These are phyloP conservation scores for Plasmodium ovale DNA, from an alignment of 169 alveolate species.

Conservation along the genomic window DNA sequence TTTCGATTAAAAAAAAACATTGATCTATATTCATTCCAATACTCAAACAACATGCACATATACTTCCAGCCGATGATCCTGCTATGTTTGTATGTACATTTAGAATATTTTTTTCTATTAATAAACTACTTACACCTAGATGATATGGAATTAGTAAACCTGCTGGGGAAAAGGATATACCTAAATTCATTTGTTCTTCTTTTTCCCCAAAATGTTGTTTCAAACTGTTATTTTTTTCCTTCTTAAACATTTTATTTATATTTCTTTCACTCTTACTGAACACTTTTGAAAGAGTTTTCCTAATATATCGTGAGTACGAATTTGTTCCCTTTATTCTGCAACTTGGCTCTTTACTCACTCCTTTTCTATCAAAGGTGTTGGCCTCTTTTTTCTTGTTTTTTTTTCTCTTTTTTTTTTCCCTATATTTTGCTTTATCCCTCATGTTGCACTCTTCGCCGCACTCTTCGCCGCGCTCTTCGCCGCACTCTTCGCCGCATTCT, in stretches of 20 bases:
- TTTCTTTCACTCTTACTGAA: constrained; percentile 5
- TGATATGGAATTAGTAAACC: constrained; percentile 85
- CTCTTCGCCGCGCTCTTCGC: too few relatives aligned
- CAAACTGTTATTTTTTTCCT: not conserved
- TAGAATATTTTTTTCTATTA: constrained; percentile 79
- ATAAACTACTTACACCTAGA: constrained; percentile 79
- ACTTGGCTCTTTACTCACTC: not conserved
- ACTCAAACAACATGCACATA: constrained; percentile 76
- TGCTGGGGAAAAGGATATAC: constrained; percentile 84
- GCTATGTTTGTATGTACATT: constrained; percentile 80
- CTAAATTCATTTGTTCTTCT: constrained; percentile 56
- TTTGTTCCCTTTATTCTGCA: not conserved
- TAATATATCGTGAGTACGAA: constrained; percentile 24
- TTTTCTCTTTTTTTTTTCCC: not conserved
- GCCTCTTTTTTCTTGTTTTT: not conserved
- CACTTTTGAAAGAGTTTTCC: constrained; percentile 22
- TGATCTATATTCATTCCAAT: constrained; percentile 54
- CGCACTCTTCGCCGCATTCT: too few relatives aligned
- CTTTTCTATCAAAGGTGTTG: not conserved
- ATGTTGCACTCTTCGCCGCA: too few relatives aligned
- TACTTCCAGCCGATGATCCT: constrained; percentile 85
- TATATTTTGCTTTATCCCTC: not conserved
- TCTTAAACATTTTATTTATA: not conserved
- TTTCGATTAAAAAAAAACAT: constrained; percentile 73
- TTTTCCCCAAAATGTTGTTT: not conserved